Evolutionary conservation across 2,329 filamentous ascomycete genomes (phyloP), one percentile per base, ranked within the genome.

Genomic region (Colletotrichum noveboracense): DNA sequence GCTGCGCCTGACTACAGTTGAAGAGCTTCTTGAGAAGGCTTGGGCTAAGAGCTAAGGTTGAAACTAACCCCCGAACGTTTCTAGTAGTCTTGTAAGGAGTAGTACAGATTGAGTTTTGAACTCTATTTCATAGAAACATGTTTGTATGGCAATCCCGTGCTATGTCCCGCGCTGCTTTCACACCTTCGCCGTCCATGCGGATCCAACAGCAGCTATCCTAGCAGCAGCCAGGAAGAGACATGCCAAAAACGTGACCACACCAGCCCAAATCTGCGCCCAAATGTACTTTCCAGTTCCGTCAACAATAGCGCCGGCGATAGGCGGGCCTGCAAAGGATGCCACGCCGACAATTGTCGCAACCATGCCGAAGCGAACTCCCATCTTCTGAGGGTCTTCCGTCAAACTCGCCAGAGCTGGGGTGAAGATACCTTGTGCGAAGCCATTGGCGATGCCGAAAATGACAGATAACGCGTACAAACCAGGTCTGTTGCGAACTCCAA

Each of bases 71-170:
- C 14, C 12, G 7, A 58, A 58, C 21, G 7, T 1, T 58, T 52
- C 12, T 0, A 21, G n/a, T 52, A 1, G 43, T 52, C 2, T 2
- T 21, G 0, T 4, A 52, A 21, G n/a, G 12, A 7, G n/a, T 3
- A 52, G 43, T 52, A 21, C 43, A 21, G n/a, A 16, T 58, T 58
- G 13, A 56, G 24, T 56, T 26, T 26, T 21, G 10, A 55, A 7
- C 21, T 26, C 24, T 16, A 26, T 21, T 26, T 55, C 52, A 55
- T 24, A 26, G n/a, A 26, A 55, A 26, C 12, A 38, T 38, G 16
- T 26, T 55, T 43, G 36, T 38, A 43, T n/a, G 36, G 43, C 43
- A 52, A 7, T 52, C 43, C 24, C 26, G 1, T 18, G 9, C 1
- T 18, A 2, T 3, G 14, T 13, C 10, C 14, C 55, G 55, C 26